A percentile compares a stretch with the other conserved stretches of the same genome.
Conservation (phyloP, 176 grass and related monocot species). For the Rhynchospora tenuis region DNA sequence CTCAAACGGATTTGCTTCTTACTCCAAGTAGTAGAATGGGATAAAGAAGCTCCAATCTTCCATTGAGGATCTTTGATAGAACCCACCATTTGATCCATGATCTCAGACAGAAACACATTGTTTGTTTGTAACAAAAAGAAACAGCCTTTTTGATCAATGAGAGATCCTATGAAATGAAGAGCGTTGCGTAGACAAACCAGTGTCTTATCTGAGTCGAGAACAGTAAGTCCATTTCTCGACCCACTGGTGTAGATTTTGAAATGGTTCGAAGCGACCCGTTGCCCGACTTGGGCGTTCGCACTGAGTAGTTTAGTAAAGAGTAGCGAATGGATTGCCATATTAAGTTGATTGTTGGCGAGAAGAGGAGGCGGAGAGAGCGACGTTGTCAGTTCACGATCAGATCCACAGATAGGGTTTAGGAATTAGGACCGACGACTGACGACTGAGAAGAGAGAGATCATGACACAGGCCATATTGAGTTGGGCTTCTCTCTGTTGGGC, state of each 20-base stretch:
- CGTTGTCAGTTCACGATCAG: too few relatives aligned
- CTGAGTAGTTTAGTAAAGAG: too few relatives aligned
- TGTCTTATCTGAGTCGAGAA: constrained; percentile 38
- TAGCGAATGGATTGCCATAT: too few relatives aligned
- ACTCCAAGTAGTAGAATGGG: not conserved
- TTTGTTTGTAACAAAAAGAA: constrained; percentile 21
- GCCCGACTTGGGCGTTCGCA: constrained; percentile 20
- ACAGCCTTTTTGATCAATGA: constrained; percentile 14
- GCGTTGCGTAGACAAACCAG: constrained; percentile 29
- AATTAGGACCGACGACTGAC: too few relatives aligned
- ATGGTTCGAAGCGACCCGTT: constrained; percentile 26
- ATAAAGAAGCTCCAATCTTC: not conserved
- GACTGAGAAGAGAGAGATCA: too few relatives aligned
- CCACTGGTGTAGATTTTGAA: constrained; percentile 33
- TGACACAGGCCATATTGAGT: too few relatives aligned
- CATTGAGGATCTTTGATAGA: not conserved
- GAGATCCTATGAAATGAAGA: constrained; percentile 25
- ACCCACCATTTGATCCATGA: not conserved
- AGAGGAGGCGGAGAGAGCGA: too few relatives aligned
- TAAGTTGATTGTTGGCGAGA: too few relatives aligned
- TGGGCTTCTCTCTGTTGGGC: too few relatives aligned
- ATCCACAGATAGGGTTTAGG: too few relatives aligned
- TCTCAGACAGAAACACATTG: not conserved
- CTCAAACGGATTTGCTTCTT: not conserved
- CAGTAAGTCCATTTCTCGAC: constrained; percentile 25